A percentile compares a stretch with the other conserved stretches of the same genome.
Conservation (phyloP, 2,329 filamentous ascomycete genomes). For the Fusarium keratoplasticum region DNA sequence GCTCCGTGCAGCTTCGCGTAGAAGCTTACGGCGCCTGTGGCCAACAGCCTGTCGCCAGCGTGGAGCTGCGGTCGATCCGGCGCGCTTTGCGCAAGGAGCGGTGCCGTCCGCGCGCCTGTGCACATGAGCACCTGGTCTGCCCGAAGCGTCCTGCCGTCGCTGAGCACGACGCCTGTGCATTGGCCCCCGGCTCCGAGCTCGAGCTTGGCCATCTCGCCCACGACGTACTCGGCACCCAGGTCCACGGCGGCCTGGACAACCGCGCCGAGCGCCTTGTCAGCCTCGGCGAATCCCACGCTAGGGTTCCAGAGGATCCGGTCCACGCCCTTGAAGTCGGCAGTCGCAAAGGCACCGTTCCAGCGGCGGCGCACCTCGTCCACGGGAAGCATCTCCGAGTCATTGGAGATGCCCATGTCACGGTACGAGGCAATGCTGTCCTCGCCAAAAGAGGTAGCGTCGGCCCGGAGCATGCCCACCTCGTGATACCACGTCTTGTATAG, state of each 20-base stretch:
- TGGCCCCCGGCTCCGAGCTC: constrained; percentile 58
- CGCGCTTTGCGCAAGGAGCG: constrained; percentile 64
- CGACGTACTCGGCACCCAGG: constrained; percentile 66
- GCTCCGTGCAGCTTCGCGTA: constrained; percentile 52
- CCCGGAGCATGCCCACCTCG: constrained; percentile 65
- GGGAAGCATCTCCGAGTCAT: constrained; percentile 55
- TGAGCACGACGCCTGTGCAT: constrained; percentile 62
- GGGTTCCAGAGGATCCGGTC: constrained; percentile 68
- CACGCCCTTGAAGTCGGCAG: constrained; percentile 66
- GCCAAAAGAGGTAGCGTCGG: constrained; percentile 56
- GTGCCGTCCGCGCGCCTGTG: constrained; percentile 68
- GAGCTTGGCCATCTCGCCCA: constrained; percentile 60
- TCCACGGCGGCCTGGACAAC: constrained; percentile 64
- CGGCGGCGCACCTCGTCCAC: constrained; percentile 64
- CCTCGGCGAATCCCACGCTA: constrained; percentile 69
- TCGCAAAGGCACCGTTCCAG: constrained; percentile 68
- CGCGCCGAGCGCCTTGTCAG: constrained; percentile 66
- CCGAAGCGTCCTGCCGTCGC: constrained; percentile 57
- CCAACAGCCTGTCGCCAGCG: constrained; percentile 63
- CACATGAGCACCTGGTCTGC: constrained; percentile 67
- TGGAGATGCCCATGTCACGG: constrained; percentile 52
- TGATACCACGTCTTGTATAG: constrained; percentile 67
- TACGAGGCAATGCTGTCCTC: constrained; percentile 56
- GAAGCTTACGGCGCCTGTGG: constrained; percentile 65
- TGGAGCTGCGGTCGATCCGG: constrained; percentile 62